These are phyloP conservation scores for Botryotinia calthae DNA, from an alignment of 2,329 filamentous ascomycete species.

Conservation along the genomic window DNA sequence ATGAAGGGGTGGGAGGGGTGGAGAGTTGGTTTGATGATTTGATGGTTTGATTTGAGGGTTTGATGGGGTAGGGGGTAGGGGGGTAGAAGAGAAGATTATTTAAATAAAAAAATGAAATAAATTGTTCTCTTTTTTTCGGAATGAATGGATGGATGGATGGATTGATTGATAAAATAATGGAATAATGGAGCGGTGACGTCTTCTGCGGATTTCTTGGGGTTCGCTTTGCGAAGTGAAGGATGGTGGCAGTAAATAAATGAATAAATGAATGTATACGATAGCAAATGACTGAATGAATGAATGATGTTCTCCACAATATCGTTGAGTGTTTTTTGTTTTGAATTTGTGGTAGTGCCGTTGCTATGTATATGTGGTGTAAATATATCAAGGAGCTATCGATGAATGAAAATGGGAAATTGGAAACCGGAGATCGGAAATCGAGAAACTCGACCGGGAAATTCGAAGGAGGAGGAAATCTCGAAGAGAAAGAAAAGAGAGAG, in stretches of 20 bases:
- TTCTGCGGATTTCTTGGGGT: neutral
- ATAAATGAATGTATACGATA: neutral
- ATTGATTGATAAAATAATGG: neutral
- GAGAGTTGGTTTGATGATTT: neutral
- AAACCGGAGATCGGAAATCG: neutral
- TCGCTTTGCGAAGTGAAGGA: neutral
- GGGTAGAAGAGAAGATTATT: neutral
- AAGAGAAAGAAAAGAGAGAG: neutral
- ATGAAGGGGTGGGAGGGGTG: neutral
- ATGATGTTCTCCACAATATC: neutral
- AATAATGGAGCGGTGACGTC: neutral
- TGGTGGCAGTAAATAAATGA: neutral
- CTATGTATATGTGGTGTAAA: constrained; percentile 7
- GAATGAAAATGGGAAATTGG: neutral
- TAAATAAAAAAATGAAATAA: neutral
- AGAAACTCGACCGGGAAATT: neutral
- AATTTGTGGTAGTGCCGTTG: constrained; percentile 3
- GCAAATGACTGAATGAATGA: neutral
- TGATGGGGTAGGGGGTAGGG: neutral
- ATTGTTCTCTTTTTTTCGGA: neutral
- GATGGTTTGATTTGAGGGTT: neutral
- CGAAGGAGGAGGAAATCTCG: neutral
- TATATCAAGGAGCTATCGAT: neutral
- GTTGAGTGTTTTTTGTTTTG: neutral
- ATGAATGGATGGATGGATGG: neutral